A percentile compares a stretch with the other conserved stretches of the same genome.
phyloP scores from a whole-genome alignment of 2,329 filamentous ascomycete genomes.

The Aspergillus calidoustus region DNA sequence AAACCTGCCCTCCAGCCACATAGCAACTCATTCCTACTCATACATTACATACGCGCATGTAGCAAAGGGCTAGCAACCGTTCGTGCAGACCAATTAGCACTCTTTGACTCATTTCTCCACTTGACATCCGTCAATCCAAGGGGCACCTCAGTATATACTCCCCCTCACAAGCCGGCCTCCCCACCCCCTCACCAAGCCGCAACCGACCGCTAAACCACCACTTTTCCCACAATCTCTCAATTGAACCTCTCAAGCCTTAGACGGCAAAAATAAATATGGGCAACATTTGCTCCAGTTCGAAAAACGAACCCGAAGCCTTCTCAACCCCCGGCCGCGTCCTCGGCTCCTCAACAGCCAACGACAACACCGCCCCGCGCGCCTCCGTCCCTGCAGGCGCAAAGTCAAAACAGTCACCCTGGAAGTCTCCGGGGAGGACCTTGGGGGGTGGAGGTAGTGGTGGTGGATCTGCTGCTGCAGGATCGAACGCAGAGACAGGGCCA shows the following conservation, averaged over 20 bases:
- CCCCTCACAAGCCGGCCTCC: background rate
- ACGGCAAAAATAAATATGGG: conserved; percentile 65
- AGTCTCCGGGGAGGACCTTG: conserved; percentile 64
- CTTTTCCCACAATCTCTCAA: background rate
- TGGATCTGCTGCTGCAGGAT: conserved; percentile 2
- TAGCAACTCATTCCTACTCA: background rate
- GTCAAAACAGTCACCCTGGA: conserved; percentile 43
- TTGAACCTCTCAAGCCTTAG: background rate
- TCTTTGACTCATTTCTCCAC: background rate
- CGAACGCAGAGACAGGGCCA: conserved; percentile 12
- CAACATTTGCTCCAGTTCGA: conserved; percentile 78
- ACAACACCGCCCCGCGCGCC: conserved; percentile 58
- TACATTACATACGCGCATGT: background rate
- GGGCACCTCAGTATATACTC: background rate
- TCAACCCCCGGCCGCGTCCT: conserved; percentile 73
- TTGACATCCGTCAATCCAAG: background rate
- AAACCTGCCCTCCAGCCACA: background rate
- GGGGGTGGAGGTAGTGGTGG: conserved; percentile 53
- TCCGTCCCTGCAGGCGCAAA: conserved; percentile 41
- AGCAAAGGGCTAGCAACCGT: background rate
- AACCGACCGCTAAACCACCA: background rate
- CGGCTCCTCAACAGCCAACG: conserved; percentile 53
- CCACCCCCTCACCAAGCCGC: background rate
- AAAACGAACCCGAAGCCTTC: conserved; percentile 66
- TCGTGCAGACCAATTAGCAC: background rate